Base-by-base conservation (phyloP, 257 asterid species). In the Eustoma russellianum region DNA sequence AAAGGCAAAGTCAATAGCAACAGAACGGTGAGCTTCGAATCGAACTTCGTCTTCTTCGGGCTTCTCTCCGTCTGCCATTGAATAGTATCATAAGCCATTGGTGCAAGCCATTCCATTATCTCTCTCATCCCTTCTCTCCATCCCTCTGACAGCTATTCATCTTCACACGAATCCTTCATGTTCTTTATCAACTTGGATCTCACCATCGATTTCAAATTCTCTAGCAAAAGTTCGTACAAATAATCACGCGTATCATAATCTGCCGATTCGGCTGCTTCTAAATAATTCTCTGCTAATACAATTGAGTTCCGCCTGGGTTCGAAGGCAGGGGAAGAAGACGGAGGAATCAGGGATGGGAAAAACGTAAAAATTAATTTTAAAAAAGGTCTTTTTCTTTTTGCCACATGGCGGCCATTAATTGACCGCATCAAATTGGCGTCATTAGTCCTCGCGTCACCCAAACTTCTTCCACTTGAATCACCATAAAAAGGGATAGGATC, bases 61-160 rank as follows among this genome's bases (percentile, higher is more conserved):
- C 64, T 83, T 65, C 89, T 75, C 70, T 85, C 95, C 66, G 70
- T 57, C 57, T 80, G 95, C 95, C 97, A 88, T 56, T 63, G 66
- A 63, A 83, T 58, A 2, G 95, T 85, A 55, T 81, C 75, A 2
- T 67, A 77, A 0, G 97, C 97, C 75, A 85, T 67, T 16, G 97
- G 94, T 13, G 73, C 85, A 13, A 89, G 80, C 97, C 97, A 89
- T 70, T 61, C 70, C 83, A 89, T 47, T 33, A 89, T 74, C 59
- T 71, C 95, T 50, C 16, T 66, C 79, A 85, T 50, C 2, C 95
- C 90, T 0, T 70, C 87, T 66, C 93, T 63, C 97, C 97, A 89
- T 49, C 94, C 93, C 41, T 56, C 76, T 0, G 97, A 94, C 49
- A 85, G 61, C 13, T 28, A 47, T 41, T 63, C 69, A 28, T 85